Conservation (phyloP, 2,329 filamentous ascomycete species). For the Xylaria arbuscula region DNA sequence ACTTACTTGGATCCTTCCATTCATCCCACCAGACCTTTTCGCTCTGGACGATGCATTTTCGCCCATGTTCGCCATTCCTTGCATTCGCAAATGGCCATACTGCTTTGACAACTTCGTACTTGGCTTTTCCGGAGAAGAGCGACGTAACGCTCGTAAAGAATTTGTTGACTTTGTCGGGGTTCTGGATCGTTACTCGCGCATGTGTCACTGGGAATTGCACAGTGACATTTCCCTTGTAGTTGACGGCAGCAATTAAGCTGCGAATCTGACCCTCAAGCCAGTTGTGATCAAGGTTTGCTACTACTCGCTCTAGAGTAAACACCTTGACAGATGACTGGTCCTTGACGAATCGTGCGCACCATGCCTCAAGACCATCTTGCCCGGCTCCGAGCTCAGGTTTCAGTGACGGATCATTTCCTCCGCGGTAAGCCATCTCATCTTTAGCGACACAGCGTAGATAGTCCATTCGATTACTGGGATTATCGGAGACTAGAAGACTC, state of each 20-base stretch:
- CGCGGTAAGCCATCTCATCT: conserved; percentile 63
- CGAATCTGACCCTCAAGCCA: conserved; percentile 67
- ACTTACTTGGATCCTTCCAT: conserved; percentile 59
- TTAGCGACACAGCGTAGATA: conserved; percentile 63
- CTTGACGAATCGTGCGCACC: conserved; percentile 61
- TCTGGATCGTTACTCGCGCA: conserved; percentile 52
- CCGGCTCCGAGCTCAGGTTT: conserved; percentile 57
- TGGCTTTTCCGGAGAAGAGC: conserved; percentile 63
- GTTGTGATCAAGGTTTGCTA: conserved; percentile 65
- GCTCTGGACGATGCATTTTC: conserved; percentile 63
- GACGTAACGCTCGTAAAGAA: conserved; percentile 65
- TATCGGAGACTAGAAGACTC: conserved; percentile 62
- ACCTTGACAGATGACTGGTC: conserved; percentile 59
- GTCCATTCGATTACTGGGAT: conserved; percentile 59
- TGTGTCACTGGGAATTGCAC: conserved; percentile 42
- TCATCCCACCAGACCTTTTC: conserved; percentile 68
- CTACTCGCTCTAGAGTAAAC: conserved; percentile 63
- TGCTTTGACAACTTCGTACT: conserved; percentile 66
- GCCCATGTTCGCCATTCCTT: conserved; percentile 57
- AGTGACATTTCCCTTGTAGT: conserved; percentile 59
- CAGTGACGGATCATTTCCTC: conserved; percentile 56
- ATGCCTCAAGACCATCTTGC: conserved; percentile 59
- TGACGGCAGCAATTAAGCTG: conserved; percentile 60
- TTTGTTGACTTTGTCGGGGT: conserved; percentile 63
- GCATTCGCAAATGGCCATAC: conserved; percentile 69